Percentiles rank a stretch among this genome's conserved stretches.
phyloP scores from a whole-genome alignment of 176 grass and related monocot species.

The Avena eriantha region DNA sequence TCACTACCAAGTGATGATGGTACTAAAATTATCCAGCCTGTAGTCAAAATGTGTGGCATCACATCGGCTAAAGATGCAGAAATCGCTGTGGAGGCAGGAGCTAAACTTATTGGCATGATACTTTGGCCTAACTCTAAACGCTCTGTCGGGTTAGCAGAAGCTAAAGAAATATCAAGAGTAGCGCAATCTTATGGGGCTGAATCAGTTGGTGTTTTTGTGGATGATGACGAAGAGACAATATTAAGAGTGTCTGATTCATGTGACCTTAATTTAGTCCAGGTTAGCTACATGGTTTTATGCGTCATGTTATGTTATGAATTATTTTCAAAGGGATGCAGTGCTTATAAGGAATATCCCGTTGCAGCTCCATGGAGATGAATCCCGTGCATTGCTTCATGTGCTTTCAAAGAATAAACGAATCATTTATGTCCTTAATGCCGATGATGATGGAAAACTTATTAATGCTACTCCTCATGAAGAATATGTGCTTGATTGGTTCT shows the following conservation, averaged over 20 bases:
- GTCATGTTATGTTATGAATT: background rate
- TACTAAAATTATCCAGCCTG: slow-evolving; percentile 48
- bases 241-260: slow-evolving; percentile 67
- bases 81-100: slow-evolving; percentile 62
- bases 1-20: slow-evolving; percentile 18
- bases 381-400: slow-evolving; percentile 63
- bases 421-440: slow-evolving; percentile 84
- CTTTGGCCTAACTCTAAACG: slow-evolving; percentile 80
- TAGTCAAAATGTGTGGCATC: slow-evolving; percentile 93
- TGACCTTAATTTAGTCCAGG: slow-evolving; percentile 72
- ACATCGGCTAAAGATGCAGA: slow-evolving; percentile 87
- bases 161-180: slow-evolving; percentile 78
- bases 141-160: slow-evolving; percentile 62
- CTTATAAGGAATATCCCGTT: slow-evolving; percentile 25
- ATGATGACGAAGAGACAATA: slow-evolving; percentile 85
- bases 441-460: slow-evolving; percentile 74
- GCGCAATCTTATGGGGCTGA: slow-evolving; percentile 64
- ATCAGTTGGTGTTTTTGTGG: slow-evolving; percentile 90
- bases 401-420: slow-evolving; percentile 58
- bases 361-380: slow-evolving; percentile 89
- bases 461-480: slow-evolving; percentile 61
- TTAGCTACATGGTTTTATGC: slow-evolving; percentile 27
- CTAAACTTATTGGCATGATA: slow-evolving; percentile 91
- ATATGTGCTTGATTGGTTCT: slow-evolving; percentile 73
- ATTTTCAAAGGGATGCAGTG: background rate